Evolutionary conservation across 1,139 yeast species (phyloP).

Genomic region (Geotrichum candidum): DNA sequence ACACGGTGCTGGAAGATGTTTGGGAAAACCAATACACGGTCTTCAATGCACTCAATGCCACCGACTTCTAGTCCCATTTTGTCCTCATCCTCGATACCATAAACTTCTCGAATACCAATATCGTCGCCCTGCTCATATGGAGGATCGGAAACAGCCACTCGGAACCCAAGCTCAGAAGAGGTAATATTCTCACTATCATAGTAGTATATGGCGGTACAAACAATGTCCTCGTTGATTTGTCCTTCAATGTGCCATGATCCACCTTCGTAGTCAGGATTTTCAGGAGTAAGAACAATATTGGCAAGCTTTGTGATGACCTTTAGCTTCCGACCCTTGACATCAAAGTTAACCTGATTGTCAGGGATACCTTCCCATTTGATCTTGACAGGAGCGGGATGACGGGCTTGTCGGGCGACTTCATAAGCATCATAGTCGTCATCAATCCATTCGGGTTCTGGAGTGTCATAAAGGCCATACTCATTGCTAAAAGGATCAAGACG

Average conservation of each 20-base stretch:
- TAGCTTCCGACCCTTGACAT: conserved; percentile 22
- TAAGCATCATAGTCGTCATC: not conserved
- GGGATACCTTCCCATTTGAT: conserved; percentile 15
- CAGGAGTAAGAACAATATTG: conserved; percentile 43
- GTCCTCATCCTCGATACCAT: conserved; percentile 35
- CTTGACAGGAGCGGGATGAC: conserved; percentile 13
- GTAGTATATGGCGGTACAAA: conserved; percentile 42
- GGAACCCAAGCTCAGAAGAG: conserved; percentile 37
- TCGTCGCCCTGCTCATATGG: conserved; percentile 39
- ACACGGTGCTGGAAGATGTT: conserved; percentile 42
- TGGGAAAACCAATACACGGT: conserved; percentile 39
- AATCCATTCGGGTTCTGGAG: conserved; percentile 1
- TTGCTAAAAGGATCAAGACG: conserved; percentile 4
- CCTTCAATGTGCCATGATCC: conserved; percentile 48
- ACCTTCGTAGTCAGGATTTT: conserved; percentile 39
- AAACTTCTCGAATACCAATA: conserved; percentile 24
- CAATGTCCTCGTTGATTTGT: conserved; percentile 41
- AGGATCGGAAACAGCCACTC: conserved; percentile 35
- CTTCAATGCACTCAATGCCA: conserved; percentile 30
- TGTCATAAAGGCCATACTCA: conserved; percentile 6
- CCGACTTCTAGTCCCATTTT: conserved; percentile 31
- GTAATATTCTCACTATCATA: conserved; percentile 42
- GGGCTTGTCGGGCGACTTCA: conserved; percentile 18
- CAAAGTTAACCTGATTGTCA: conserved; percentile 2
- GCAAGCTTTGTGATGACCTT: conserved; percentile 43